Base-by-base conservation (phyloP, 345 rosid species). In the Raphanus sativus region DNA sequence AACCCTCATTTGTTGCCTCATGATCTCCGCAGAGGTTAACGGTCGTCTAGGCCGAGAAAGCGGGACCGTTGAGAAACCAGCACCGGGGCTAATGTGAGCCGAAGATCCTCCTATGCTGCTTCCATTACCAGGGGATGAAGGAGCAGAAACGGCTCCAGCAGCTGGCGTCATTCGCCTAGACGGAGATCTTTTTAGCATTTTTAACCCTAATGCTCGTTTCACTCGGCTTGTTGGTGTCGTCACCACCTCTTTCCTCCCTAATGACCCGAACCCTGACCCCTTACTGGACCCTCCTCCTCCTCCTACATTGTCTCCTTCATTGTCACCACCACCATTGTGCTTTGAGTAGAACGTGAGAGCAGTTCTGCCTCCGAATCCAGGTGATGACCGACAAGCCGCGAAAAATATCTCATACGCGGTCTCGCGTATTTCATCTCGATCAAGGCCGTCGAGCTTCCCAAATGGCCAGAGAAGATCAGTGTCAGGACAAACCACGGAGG, bases 1-100 rank as follows among this genome's bases (percentile, higher is more conserved):
- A 11, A 95, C 98, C 71, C 82, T 74, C 99, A 92, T 92, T 48
- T 95, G 98, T 73, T 86, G 85, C 77, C 94, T 89, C 97, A 95
- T 92, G 63, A 95, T 87, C 89, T 95, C 99, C 0, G 96, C 99
- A 4, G 96, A 89, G 1, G 98, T 92, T 69, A 90, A 65, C 0
- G 95, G 99, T 73, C 98, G 65, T 67, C 89, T 73, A 1, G 93
- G 87, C 56, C 94, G 84, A 34, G 81, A 42, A 9, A 73, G 36
- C 3, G 82, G 84, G 25, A 85, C 72, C 5, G 91, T 91, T 21
- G 78, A 64, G 81, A 81, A 86, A 8, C 82, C 85, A 1, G 62
- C 15, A 0, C 54, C 80, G 0, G 86, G 86, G 79, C 87, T 82
- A 4, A 75, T 24, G 33, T 75, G 79, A 3, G 76, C 76, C 0